phyloP scores from a whole-genome alignment of 257 asterid genomes.

The Mitragyna speciosa region DNA sequence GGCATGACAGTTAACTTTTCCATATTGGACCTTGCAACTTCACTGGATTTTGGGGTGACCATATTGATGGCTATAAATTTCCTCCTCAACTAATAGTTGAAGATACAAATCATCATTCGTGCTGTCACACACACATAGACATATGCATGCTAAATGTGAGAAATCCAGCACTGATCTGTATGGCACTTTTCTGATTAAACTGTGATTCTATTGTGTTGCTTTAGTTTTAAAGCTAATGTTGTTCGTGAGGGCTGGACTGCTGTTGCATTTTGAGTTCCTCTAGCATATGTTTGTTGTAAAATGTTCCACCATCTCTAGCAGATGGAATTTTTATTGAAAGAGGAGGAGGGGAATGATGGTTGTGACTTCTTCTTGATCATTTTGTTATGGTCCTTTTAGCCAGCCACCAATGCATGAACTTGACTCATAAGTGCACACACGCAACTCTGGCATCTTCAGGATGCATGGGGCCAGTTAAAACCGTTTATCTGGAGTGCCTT shows the following conservation, averaged over 20 bases:
- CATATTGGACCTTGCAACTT: not conserved
- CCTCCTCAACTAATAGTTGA: not conserved
- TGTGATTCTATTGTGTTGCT: not conserved
- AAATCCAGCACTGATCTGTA: not conserved
- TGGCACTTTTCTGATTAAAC: not conserved
- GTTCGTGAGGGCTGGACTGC: not conserved
- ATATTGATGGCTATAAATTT: not conserved
- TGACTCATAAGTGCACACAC: not conserved
- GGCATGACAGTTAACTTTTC: not conserved
- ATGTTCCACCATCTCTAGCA: not conserved
- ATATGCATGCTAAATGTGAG: not conserved
- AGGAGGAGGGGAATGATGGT: not conserved
- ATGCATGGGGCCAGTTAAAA: not conserved
- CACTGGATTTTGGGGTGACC: not conserved
- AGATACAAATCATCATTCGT: not conserved
- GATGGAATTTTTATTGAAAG: not conserved
- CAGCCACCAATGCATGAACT: not conserved
- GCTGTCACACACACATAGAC: not conserved
- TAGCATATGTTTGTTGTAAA: not conserved
- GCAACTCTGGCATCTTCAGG: not conserved
- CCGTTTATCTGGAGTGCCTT: not conserved
- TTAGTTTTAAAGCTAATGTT: not conserved
- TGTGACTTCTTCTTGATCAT: not conserved
- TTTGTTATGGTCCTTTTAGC: not conserved
- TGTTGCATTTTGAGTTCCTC: not conserved